Conservation (phyloP, 192 early-diverging fungal species). For the Linnemannia exigua region DNA sequence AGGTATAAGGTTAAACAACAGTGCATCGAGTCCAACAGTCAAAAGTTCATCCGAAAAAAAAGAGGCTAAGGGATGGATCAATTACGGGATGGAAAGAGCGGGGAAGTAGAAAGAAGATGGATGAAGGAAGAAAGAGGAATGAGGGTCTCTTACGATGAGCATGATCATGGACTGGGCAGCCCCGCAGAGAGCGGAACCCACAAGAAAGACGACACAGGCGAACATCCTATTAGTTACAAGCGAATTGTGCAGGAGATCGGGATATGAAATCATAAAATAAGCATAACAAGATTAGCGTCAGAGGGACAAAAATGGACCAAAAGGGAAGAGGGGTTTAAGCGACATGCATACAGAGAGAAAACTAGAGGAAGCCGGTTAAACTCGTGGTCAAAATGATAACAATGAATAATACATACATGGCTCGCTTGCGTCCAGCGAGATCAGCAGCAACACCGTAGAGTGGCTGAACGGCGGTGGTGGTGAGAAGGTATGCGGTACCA, state of each 20-base stretch:
- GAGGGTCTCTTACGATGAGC: conserved; percentile 62
- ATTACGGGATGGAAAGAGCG: not conserved
- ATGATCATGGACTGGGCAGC: conserved; percentile 62
- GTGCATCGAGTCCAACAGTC: not conserved
- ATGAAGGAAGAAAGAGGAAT: not conserved
- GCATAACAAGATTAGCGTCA: not conserved
- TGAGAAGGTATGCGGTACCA: conserved; percentile 76
- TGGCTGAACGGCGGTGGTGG: conserved; percentile 51
- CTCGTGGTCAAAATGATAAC: conserved; percentile 1
- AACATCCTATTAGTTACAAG: conserved; percentile 27
- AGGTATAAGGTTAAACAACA: not conserved
- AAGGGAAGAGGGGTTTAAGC: not conserved
- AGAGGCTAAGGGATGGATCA: not conserved
- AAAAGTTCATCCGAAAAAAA: not conserved
- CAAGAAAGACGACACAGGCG: conserved; percentile 66
- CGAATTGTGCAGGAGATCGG: not conserved
- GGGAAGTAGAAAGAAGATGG: not conserved
- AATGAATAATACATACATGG: conserved; percentile 28
- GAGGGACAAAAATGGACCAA: not conserved
- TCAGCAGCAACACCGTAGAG: conserved; percentile 46
- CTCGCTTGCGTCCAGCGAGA: conserved; percentile 35
- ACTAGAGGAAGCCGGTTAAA: not conserved
- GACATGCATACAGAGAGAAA: not conserved
- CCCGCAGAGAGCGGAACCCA: conserved; percentile 80
- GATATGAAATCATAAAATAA: not conserved